A percentile compares a stretch with the other conserved stretches of the same genome.
Evolutionary conservation across 495 filamentous ascomycete species (phyloP).

Genomic region (Rusavskia elegans): DNA sequence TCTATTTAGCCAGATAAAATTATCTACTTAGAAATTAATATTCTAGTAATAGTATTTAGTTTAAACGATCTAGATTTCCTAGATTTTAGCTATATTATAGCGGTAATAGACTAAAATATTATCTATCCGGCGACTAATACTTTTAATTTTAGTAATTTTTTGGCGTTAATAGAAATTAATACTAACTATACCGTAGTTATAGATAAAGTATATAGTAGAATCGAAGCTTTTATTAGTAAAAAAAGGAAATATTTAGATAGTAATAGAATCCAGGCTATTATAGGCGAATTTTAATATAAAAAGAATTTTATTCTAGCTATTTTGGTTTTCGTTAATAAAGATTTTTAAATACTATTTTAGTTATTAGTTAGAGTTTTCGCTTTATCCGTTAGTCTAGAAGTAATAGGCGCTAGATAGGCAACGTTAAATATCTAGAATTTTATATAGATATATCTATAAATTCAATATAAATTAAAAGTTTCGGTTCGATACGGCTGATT

Average conservation of each 20-base stretch:
- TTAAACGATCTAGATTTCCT: too few species aligned
- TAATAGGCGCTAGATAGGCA: conserved; percentile 11
- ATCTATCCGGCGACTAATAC: neutral
- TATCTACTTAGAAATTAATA: too few species aligned
- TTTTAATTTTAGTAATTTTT: neutral
- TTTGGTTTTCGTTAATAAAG: neutral
- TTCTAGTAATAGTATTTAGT: too few species aligned
- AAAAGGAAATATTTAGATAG: neutral
- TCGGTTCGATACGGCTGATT: too few species aligned
- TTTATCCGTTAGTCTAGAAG: conserved; percentile 8
- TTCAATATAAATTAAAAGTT: too few species aligned
- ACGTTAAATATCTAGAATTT: neutral
- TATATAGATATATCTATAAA: too few species aligned
- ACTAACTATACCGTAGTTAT: neutral
- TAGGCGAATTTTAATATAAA: too few species aligned
- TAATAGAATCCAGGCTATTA: neutral
- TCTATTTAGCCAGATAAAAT: too few species aligned
- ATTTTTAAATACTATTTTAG: neutral
- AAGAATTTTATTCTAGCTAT: neutral
- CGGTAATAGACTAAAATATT: too few species aligned
- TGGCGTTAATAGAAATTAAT: neutral
- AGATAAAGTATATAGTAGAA: neutral
- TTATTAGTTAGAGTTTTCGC: conserved; percentile 1
- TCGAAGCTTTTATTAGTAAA: neutral
- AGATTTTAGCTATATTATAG: too few species aligned